Conservation (phyloP, 2,329 filamentous ascomycete species). For the Clonostachys rhizophaga region DNA sequence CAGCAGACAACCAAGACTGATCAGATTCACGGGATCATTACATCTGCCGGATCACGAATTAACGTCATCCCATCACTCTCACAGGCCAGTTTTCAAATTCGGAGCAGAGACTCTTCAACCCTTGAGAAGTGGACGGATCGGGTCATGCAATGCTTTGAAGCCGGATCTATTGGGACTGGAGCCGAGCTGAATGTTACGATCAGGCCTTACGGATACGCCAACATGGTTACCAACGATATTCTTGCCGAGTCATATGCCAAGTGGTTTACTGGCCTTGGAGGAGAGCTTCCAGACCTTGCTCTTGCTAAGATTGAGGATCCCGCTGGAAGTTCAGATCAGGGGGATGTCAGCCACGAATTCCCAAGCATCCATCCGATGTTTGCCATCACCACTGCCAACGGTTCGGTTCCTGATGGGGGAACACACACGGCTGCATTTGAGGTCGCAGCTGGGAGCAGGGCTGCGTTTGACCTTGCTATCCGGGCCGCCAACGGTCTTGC, state of each 20-base stretch:
- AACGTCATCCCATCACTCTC: slow-evolving; percentile 35
- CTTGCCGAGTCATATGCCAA: slow-evolving; percentile 13
- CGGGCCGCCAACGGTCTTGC: slow-evolving; percentile 42
- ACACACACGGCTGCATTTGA: slow-evolving; percentile 51
- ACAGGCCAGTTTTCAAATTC: slow-evolving; percentile 53
- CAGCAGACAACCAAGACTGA: slow-evolving; percentile 43
- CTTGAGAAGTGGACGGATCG: slow-evolving; percentile 12
- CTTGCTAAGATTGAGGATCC: slow-evolving; percentile 15
- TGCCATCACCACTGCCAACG: slow-evolving; percentile 14
- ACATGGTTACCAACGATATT: slow-evolving; percentile 19
- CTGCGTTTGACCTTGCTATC: slow-evolving; percentile 38
- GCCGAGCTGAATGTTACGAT: slow-evolving; percentile 26
- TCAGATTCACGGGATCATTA: slow-evolving; percentile 44
- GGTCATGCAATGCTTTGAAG: slow-evolving; percentile 16
- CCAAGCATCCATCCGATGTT: slow-evolving; percentile 16
- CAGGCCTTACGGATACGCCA: slow-evolving; percentile 18
- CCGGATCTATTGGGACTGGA: slow-evolving; percentile 18
- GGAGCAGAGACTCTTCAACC: slow-evolving; percentile 32
- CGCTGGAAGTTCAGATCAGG: slow-evolving; percentile 17
- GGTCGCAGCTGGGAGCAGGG: slow-evolving; percentile 39
- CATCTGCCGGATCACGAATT: slow-evolving; percentile 23
- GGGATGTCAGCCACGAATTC: slow-evolving; percentile 19
- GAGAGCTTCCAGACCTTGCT: slow-evolving; percentile 12
- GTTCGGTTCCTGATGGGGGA: slow-evolving; percentile 14
- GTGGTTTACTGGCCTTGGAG: slow-evolving; percentile 13